Percentiles rank a stretch among this genome's conserved stretches.
These are phyloP conservation scores for Chrysoporthe puriensis DNA, from an alignment of 2,329 filamentous ascomycete species.

Conservation along the genomic window DNA sequence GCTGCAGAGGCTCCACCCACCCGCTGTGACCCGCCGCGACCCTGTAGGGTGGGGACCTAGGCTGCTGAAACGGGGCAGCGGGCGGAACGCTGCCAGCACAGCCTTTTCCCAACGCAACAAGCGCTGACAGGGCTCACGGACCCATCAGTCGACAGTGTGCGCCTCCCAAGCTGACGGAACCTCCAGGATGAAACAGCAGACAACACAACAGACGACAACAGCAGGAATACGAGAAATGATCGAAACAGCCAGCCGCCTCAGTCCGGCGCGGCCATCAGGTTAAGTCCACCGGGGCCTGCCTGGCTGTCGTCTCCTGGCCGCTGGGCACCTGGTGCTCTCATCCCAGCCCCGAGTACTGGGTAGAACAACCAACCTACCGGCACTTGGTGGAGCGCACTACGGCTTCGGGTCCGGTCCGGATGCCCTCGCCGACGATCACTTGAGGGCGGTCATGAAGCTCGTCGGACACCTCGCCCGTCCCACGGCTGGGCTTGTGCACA, in stretches of 20 bases:
- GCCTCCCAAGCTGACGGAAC: neutral
- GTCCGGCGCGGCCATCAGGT: neutral
- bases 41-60: neutral
- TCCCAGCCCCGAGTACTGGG: neutral
- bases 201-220: neutral
- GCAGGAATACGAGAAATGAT: neutral
- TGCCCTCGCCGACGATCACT: no score
- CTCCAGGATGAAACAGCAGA: conserved; percentile 6
- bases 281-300: neutral
- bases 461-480: neutral
- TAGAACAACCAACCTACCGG: no score
- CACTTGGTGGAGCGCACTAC: no score
- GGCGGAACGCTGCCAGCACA: conserved; percentile 11
- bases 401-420: no score
- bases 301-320: neutral
- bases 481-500: neutral
- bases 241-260: neutral
- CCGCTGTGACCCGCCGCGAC: neutral
- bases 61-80: conserved; percentile 1
- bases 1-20: conserved; percentile 1
- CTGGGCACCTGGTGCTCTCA: neutral
- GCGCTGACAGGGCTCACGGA: conserved; percentile 7
- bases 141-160: neutral
- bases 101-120: conserved; percentile 9
- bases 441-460: neutral